Evolutionary conservation across 2,329 filamentous ascomycete species (phyloP), one percentile per base, ranked within the genome.

Genomic region (Aureobasidium sp.): DNA sequence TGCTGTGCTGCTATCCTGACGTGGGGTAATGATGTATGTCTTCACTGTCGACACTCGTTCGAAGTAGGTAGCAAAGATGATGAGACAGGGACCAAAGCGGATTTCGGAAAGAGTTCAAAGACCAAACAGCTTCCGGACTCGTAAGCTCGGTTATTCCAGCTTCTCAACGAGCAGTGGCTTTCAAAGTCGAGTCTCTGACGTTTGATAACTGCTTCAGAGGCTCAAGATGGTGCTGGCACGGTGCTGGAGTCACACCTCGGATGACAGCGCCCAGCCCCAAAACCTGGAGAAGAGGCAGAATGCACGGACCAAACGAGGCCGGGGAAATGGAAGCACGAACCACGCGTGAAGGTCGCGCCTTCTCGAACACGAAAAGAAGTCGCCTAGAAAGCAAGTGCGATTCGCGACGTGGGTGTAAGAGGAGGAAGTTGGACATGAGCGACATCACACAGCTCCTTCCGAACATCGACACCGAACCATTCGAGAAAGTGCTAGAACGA

Each of bases 401-500:
- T 14, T 30, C 13, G 27, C 44, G 44, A 30, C 44, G 44, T 47
- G 44, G 14, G 44, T n/a, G 27, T 9, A 11, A 25, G 49, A 78
- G 66, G 85, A 87, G 57, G 90, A 88, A 34, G 53, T 32, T 70
- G 79, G 50, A 59, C 49, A 95, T 95, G 90, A 91, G 87, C 69
- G 93, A 97, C 83, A 85, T 97, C 71, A 82, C 87, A 71, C 83
- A 85, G 72, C 85, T 95, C 72, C 83, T 97, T 67, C 91, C 93
- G 69, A 82, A 85, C 75, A 95, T 97, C 72, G 83, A 88, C 64
- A 81, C 83, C 66, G 81, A 83, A 70, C 81, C 82, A 64, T 93
- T 89, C 76, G 80, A 86, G 45, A 85, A 88, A 69, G 85, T 97
- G 50, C 77, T 97, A 36, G 87, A 90, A 3, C 85, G 85, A 27